Evolutionary conservation across 2,329 filamentous ascomycete genomes (phyloP), one percentile per base, ranked within the genome.

Genomic region (Fusarium napiforme): DNA sequence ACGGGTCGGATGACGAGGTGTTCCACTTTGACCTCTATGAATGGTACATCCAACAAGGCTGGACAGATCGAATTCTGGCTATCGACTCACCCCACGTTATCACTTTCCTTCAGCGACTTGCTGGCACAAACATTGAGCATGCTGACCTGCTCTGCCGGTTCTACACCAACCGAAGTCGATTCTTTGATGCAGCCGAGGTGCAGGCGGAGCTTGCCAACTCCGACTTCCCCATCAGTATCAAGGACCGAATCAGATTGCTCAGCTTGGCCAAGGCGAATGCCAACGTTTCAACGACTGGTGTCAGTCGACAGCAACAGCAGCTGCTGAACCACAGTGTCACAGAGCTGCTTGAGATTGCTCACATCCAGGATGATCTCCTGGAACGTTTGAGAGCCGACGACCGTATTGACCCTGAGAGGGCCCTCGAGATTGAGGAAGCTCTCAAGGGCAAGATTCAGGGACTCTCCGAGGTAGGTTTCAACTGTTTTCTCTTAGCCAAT

Each of bases 11-110:
- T 19, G 96, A 99, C 75, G 94, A 98, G 78, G 93, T 98, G 9
- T 99, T 99, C 85, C 93, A 98, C 81, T 97, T 94, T 69, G 94
- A 94, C 77, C 87, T 99, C n/a, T 99, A 98, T 80, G 95, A 98
- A 78, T 99, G 96, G 96, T 99, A 99, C 82, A 91, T 98, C 74
- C 84, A 88, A 60, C 92, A 95, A 80, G 92, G 93, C 23, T 95
- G 93, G 91, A 93, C 90, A 15, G 94, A 98, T 72, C 92, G 95
- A 19, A 88, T 99, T 34, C 89, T 99, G 39, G 91, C 92, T 40
- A 94, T 96, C 58, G 90, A 95, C 64, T 97, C 95, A 9, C 90
- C 92, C 0, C 95, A 95, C 77, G 94, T 98, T 32, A 89, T 97
- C 46, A 93, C 91, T 5, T 99, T 97, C 80, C 89, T 99, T 6